phyloP scores from a whole-genome alignment of 768 basidiomycete genomes.

The Leccinum boreale region DNA sequence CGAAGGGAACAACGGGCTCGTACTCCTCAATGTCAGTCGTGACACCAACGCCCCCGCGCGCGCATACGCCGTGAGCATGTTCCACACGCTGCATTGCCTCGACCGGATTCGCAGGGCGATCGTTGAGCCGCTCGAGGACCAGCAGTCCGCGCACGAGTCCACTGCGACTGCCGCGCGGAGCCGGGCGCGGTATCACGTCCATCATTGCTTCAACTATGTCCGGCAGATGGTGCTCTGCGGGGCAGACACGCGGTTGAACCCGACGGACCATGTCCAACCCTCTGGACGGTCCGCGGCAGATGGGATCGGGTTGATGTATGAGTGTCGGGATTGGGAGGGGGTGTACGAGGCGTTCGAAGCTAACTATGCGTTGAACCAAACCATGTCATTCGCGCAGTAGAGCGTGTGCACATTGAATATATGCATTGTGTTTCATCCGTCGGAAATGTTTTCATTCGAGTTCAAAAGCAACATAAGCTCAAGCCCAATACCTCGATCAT shows the following conservation, averaged over 20 bases:
- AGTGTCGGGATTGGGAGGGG: slow-evolving; percentile 20
- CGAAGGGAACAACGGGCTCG: slow-evolving; percentile 15
- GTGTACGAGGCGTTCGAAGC: slow-evolving; percentile 23
- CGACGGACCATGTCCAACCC: slow-evolving; percentile 10
- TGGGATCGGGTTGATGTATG: slow-evolving; percentile 21
- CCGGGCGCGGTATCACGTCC: slow-evolving; percentile 9
- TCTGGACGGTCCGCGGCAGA: slow-evolving; percentile 14
- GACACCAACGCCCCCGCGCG: slow-evolving; percentile 20
- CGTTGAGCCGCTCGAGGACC: not conserved
- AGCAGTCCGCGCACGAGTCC: not conserved
- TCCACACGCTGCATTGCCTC: slow-evolving; percentile 42
- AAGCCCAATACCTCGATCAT: too few species aligned
- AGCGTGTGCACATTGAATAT: not conserved
- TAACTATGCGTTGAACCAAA: slow-evolving; percentile 20
- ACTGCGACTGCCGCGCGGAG: not conserved
- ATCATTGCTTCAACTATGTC: slow-evolving; percentile 42
- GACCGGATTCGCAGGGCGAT: slow-evolving; percentile 33
- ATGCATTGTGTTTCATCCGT: not conserved
- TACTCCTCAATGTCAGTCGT: slow-evolving; percentile 8
- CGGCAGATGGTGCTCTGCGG: slow-evolving; percentile 37
- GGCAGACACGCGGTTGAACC: slow-evolving; percentile 32
- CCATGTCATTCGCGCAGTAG: slow-evolving; percentile 9
- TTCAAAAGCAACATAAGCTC: not conserved
- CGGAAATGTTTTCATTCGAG: not conserved
- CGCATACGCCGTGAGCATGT: slow-evolving; percentile 36